These are phyloP conservation scores for Tolypocladium paradoxum DNA, from an alignment of 2,329 filamentous ascomycete genomes.

Conservation along the genomic window DNA sequence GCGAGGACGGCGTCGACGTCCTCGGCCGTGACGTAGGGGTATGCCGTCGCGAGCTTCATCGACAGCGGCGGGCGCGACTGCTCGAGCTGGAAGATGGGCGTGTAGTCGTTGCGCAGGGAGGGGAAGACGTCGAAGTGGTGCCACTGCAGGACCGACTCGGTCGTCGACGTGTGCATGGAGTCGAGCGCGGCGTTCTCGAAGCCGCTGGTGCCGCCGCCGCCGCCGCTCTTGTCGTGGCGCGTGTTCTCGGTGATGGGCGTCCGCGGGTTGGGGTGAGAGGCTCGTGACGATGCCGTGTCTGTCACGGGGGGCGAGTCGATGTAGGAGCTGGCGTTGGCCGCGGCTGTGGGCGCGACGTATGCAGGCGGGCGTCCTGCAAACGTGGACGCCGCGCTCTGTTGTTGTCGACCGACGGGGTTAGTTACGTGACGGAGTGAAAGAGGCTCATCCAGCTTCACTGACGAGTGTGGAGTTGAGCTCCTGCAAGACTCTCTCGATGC, in stretches of 20 bases:
- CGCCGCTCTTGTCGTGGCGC: constrained; percentile 7
- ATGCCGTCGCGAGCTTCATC: constrained; percentile 22
- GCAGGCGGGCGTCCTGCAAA: not conserved
- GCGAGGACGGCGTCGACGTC: constrained; percentile 31
- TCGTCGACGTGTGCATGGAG: constrained; percentile 38
- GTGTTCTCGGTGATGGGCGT: constrained; percentile 12
- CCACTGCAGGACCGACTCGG: constrained; percentile 40
- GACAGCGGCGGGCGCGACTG: constrained; percentile 26
- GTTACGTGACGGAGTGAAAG: no score
- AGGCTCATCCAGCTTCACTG: constrained; percentile 4
- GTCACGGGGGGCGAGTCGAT: constrained; percentile 3
- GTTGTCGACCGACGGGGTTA: no score
- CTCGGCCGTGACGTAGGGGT: constrained; percentile 29
- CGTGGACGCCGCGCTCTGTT: not conserved
- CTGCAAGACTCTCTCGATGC: constrained; percentile 34
- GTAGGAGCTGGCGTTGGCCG: no score
- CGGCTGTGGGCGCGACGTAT: no score
- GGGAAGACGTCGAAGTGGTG: constrained; percentile 36
- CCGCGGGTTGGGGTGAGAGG: constrained; percentile 13
- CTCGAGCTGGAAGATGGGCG: constrained; percentile 37
- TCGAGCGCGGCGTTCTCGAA: constrained; percentile 38
- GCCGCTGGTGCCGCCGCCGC: constrained; percentile 8
- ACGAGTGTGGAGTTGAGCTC: constrained; percentile 32
- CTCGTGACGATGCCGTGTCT: constrained; percentile 4
- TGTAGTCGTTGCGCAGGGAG: constrained; percentile 28